phyloP scores from a whole-genome alignment of 2,329 filamentous ascomycete species.

The Ascochyta lentis region DNA sequence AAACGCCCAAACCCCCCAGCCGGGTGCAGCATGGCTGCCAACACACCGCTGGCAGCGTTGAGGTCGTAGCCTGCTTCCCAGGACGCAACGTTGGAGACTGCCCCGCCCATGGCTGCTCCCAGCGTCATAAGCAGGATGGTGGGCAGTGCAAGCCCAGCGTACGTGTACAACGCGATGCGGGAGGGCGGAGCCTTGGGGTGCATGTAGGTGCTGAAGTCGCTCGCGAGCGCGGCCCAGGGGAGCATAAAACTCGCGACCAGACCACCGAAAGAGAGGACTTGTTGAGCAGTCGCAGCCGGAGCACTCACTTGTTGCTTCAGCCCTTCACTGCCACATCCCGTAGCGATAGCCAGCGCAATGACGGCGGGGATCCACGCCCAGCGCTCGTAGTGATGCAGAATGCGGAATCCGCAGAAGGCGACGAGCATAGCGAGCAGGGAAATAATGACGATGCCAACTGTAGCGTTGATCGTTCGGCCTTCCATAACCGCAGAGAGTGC shows the following conservation, averaged over 20 bases:
- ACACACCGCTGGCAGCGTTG: conserved; percentile 64
- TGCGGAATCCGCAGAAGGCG: conserved; percentile 66
- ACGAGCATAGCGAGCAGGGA: conserved; percentile 63
- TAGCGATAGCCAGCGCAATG: conserved; percentile 61
- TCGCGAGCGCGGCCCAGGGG: conserved; percentile 65
- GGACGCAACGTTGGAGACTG: conserved; percentile 59
- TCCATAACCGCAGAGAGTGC: conserved; percentile 44
- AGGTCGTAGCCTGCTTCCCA: conserved; percentile 63
- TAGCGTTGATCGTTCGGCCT: conserved; percentile 55
- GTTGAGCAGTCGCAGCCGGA: conserved; percentile 53
- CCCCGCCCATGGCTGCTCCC: conserved; percentile 69
- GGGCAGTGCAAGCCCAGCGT: conserved; percentile 62
- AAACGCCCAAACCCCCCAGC: conserved; percentile 69
- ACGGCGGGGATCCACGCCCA: conserved; percentile 65
- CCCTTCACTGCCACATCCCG: conserved; percentile 60
- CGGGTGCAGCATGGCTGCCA: conserved; percentile 65
- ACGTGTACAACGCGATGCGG: conserved; percentile 63
- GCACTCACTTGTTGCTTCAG: conserved; percentile 58
- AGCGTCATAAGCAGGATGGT: conserved; percentile 67
- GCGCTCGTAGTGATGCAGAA: conserved; percentile 64
- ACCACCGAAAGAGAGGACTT: conserved; percentile 64
- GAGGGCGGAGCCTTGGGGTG: conserved; percentile 60
- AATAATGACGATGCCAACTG: conserved; percentile 68
- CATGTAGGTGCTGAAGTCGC: conserved; percentile 68
- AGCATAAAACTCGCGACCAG: conserved; percentile 69